A percentile compares a stretch with the other conserved stretches of the same genome.
These are phyloP conservation scores for Cryphonectria japonica DNA, from an alignment of 2,329 filamentous ascomycete genomes.

Conservation along the genomic window DNA sequence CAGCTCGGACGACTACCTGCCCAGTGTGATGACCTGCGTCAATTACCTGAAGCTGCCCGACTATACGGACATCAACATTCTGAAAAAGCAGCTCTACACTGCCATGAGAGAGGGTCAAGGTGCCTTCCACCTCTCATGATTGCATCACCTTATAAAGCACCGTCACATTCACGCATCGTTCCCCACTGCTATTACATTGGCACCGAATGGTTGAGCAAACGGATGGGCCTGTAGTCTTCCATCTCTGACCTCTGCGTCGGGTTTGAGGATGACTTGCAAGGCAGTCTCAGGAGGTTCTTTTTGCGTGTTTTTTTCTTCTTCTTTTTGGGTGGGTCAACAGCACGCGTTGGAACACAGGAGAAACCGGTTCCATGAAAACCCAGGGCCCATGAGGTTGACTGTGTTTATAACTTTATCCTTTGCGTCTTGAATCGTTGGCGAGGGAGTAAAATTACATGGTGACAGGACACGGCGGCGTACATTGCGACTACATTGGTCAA, in stretches of 20 bases:
- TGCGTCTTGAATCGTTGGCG: conserved; percentile 12
- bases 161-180: neutral
- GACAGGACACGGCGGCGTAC: conserved; percentile 24
- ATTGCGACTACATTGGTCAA: conserved; percentile 30
- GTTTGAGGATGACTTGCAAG: conserved; percentile 22
- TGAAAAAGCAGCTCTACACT: conserved; percentile 77
- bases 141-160: neutral
- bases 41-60: conserved; percentile 98
- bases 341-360: conserved; percentile 7
- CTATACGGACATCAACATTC: conserved; percentile 77
- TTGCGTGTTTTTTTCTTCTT: neutral
- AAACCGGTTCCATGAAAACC: conserved; percentile 25
- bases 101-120: conserved; percentile 96
- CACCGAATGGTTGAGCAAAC: conserved; percentile 13
- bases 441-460: conserved; percentile 19
- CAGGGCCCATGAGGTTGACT: conserved; percentile 9
- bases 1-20: conserved; percentile 95
- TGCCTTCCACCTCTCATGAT: conserved; percentile 90
- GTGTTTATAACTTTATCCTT: conserved; percentile 21
- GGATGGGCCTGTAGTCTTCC: conserved; percentile 3
- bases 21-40: conserved; percentile 99
- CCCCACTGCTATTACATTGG: neutral
- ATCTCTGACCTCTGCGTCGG: conserved; percentile 10
- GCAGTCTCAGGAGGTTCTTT: neutral
- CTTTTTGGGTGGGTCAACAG: conserved; percentile 12